Evolutionary conservation across 2,329 filamentous ascomycete genomes (phyloP), one percentile per base, ranked within the genome.

Genomic region (Ophiocordyceps robertsii): DNA sequence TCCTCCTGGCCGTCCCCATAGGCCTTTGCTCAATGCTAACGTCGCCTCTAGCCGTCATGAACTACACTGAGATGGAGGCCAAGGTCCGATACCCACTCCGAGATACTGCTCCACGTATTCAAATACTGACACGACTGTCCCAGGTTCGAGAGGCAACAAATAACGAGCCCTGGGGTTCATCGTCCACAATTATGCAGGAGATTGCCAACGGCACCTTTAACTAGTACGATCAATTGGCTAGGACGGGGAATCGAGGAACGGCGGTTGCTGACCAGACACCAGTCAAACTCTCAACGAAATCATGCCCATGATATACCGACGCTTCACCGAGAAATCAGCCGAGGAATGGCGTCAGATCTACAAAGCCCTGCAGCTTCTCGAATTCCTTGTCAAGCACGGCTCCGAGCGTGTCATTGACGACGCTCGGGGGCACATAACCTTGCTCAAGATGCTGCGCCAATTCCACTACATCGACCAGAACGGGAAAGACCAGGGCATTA

Each of bases 271-370:
- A 48, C 42, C 16, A 40, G 12, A 14, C 14, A 4, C 1, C 58
- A 95, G 90, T 62, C 88, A 95, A 78, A 78, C 89, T 41, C 79
- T 98, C 44, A 96, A 96, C 64, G 92, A 98, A 65, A 96, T 98
- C 60, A 98, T 98, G 92, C 92, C 92, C 51, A 92, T 98, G 87
- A 95, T 98, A 59, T 98, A 98, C 70, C 92, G 93, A 58, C 85
- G 92, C 50, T 98, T 98, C 64, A 98, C 92, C 47, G 92, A 98
- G 62, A 98, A 98, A 70, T 76, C 88, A 8, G 90, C 92, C 43
- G 92, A 98, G 61, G 92, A 98, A 67, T 98, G 92, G 92, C 79
- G 92, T 52, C 92, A 98, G 64, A 98, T 98, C 58, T 98, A 98
- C 75, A 98, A 98, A 72, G 83, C 87, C 10, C 80, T 98, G 21